Evolutionary conservation across 192 early-diverging fungal species (phyloP), one percentile per base, ranked within the genome.

Genomic region (Mortierella claussenii): DNA sequence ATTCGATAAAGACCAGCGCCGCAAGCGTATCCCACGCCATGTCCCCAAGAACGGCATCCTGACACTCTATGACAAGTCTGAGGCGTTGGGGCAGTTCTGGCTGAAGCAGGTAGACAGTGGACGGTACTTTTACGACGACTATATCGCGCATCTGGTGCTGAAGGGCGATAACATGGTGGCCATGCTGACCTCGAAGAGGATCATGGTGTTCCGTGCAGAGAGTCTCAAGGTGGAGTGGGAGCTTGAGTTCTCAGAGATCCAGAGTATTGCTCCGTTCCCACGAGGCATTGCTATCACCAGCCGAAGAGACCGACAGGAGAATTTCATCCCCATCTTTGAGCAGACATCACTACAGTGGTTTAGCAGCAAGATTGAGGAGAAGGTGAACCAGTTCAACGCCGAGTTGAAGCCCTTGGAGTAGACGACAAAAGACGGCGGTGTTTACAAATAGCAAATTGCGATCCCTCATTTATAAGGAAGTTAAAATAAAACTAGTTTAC

Each of bases 21-120:
- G 93, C n/a, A 89, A 92, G 60, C 83, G 97, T 11, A 82, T 91
- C 34, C 97, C 97, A 2, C 88, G 97, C 26, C 90, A 87, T 57
- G 90, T 98, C 37, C 90, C 91, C 31, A 85, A 90, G 42, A 95
- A 96, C 64, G 90, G 91, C 15, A 94, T 99, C 36, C 79, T 99
- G 36, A 86, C 79, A 58, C 86, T 92, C 67, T 67, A 75, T 23
- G 52, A 60, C 42, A 73, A 79, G 6, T 86, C 91, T 24, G 94
- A 95, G 73, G 95, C 95, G 0, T 80, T 93, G 52, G 97, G 97
- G 13, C 90, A 95, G 64, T 86, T 79, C 60, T 95, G 94, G 93
- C 83, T 97, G 43, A 94, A 92, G 63, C 88, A 91, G 51, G 67
- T 95, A 2, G 89, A 87, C 47, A 88, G 88, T 58, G 95, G 94